Base-by-base conservation (phyloP, 495 filamentous ascomycete genomes). In the Oidiodendron maius region DNA sequence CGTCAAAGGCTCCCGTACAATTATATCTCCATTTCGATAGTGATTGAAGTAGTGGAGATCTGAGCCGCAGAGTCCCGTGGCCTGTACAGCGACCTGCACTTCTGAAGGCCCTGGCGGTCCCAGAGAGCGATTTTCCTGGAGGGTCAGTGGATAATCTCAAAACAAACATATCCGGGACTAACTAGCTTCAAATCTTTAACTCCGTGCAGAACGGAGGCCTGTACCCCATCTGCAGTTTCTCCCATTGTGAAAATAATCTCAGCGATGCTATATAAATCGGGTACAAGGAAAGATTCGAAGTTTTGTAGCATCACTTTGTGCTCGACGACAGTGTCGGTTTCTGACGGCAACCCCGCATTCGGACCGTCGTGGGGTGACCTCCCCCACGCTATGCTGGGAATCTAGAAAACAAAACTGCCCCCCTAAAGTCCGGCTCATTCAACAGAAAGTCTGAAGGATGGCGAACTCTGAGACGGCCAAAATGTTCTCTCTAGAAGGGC, bases 11-110 rank as follows among this genome's bases (percentile, higher is more conserved):
- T 83, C 78, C 23, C 64, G 70, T 23, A 83, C 81, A 2, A 77
- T 53, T 61, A 84, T 83, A 64, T 81, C 73, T 45, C 81, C 82
- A 60, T 84, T 84, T 55, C 77, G 75, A 67, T 71, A 80, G 65
- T 84, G 80, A 42, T 67, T 64, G 68, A 74, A 86, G 71, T 86
- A 84, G 66, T 84, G 81, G 17, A 84, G 70, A 60, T 86, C 82
- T 3, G 80, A 82, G 50, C 82, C 82, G 67, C 82, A 86, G 50
- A 86, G 71, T 30, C 81, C 81, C 0, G 81, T 84, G 5, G 74
- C 58, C 21, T 72, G 72, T 48, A 84, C 61, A 20, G 72, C 63
- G 35, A 86, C 60, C 53, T 78, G 80, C 24, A 84, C 70, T 48
- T 83, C 78, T 35, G 64, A 55, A n/a, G 70, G 51, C 5, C 51